These are phyloP conservation scores for Penicillium manginii DNA, from an alignment of 495 filamentous ascomycete species.

Conservation along the genomic window DNA sequence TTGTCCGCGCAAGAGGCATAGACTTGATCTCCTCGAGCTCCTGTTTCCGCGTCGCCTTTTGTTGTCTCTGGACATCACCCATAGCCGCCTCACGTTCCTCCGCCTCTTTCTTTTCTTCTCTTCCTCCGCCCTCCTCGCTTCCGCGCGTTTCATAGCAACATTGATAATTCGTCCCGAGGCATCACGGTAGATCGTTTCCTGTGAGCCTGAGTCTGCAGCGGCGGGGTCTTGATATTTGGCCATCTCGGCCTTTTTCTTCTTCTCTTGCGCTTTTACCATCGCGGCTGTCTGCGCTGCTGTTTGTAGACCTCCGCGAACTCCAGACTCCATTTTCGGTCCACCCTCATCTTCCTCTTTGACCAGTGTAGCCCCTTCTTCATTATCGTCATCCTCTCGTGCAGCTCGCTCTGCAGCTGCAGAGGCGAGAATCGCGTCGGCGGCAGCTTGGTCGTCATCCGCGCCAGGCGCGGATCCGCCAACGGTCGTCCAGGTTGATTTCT, in stretches of 20 bases:
- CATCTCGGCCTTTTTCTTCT: conserved; percentile 45
- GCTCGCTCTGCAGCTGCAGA: conserved; percentile 67
- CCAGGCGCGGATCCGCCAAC: conserved; percentile 53
- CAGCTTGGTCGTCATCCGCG: conserved; percentile 57
- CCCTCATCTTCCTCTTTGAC: conserved; percentile 36
- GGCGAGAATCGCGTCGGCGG: conserved; percentile 83
- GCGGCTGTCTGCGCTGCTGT: conserved; percentile 74
- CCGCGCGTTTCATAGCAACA: conserved; percentile 84
- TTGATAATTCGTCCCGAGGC: conserved; percentile 91
- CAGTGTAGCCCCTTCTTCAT: conserved; percentile 52
- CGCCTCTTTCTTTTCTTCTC: conserved; percentile 68
- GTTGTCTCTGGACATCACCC: conserved; percentile 79
- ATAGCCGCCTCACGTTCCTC: conserved; percentile 66
- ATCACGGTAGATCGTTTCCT: conserved; percentile 92
- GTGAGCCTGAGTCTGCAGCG: conserved; percentile 43
- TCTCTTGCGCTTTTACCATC: conserved; percentile 76
- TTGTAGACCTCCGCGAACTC: conserved; percentile 84
- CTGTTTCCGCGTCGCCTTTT: conserved; percentile 60
- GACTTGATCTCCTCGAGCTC: conserved; percentile 74
- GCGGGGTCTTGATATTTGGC: conserved; percentile 43
- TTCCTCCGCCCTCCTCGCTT: conserved; percentile 72
- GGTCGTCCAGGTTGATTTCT: conserved; percentile 78
- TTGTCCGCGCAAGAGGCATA: conserved; percentile 76
- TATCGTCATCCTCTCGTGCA: conserved; percentile 42
- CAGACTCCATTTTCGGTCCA: conserved; percentile 71